These are phyloP conservation scores for Ceratobasidium papillatum DNA, from an alignment of 1,284 basidiomycete genomes.

Conservation along the genomic window DNA sequence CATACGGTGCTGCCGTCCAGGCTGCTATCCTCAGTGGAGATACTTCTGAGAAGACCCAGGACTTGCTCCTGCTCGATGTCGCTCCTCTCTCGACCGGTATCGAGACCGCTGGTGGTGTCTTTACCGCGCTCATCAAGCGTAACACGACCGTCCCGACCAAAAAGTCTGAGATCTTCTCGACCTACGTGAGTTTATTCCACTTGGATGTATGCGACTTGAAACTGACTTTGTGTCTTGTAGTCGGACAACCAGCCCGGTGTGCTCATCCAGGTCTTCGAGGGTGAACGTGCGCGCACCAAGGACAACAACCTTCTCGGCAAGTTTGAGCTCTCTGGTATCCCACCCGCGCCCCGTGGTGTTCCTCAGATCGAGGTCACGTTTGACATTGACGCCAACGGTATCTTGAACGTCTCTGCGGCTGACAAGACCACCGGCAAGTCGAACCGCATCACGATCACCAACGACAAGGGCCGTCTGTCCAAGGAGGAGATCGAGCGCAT, in stretches of 20 bases:
- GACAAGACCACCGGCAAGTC: conserved; percentile 99
- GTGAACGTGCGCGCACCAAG: conserved; percentile 98
- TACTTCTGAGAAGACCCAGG: conserved; percentile 95
- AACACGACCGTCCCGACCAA: conserved; percentile 99
- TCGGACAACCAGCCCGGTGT: conserved; percentile 99
- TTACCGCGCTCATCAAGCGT: conserved; percentile 96
- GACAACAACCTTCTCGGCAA: conserved; percentile 99
- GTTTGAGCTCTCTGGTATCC: conserved; percentile 98
- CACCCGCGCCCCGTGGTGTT: conserved; percentile 97
- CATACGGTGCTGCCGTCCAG: conserved; percentile 96
- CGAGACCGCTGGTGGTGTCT: conserved; percentile 99
- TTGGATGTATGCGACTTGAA: not conserved
- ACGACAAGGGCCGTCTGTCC: conserved; percentile 97
- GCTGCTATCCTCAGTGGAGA: conserved; percentile 96
- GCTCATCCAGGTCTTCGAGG: conserved; percentile 98
- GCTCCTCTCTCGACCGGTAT: conserved; percentile 94
- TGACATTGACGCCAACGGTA: conserved; percentile 98
- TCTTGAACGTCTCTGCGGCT: conserved; percentile 93
- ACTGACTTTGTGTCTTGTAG: conserved; percentile 20
- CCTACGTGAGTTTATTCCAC: conserved; percentile 65
- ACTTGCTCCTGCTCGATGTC: conserved; percentile 94
- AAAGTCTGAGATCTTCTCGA: conserved; percentile 99
- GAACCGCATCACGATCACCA: conserved; percentile 96
- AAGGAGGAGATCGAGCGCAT: conserved; percentile 99
- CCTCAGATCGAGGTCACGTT: conserved; percentile 99